Evolutionary conservation across 768 basidiomycete species (phyloP), one percentile per base, ranked within the genome.

Genomic region (Rhodotorula kratochvilovae): DNA sequence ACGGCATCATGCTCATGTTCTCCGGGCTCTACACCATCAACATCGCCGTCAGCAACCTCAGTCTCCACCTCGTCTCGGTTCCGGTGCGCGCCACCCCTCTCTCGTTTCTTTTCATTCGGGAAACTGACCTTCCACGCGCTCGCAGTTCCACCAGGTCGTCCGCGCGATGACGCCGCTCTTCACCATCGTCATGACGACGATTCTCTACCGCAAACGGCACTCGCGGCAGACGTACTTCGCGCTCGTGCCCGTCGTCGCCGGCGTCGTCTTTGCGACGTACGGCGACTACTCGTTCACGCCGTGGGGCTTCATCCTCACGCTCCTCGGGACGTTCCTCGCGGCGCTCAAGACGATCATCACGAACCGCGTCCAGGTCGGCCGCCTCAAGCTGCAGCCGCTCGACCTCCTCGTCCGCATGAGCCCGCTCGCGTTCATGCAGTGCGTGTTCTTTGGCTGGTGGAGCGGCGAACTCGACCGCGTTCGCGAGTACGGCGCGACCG

Each of bases 91-190:
- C 36, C 36, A 2, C 6, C 17, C 8, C 33, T 21, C 3, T 8
- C 42, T 7, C 23, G 17, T 21, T 2, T 33, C n/a, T n/a, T n/a
- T n/a, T n/a, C n/a, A n/a, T n/a, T n/a, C n/a, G n/a, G n/a, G n/a
- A n/a, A n/a, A 25, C 58, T 65, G 54, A 65, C 46, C 46, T n/a
- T 25, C 46, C 19, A 23, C 45, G 0, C 35, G 16, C 50, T 54
- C 17, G 0, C 72, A 96, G 92, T 96, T 99, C 78, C 96, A 98
- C 80, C 95, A 98, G 83, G 92, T 98, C 66, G 88, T 98, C 48
- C 89, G 96, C 39, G 91, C 93, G 10, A 86, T 90, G 29, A 90
- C 95, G 0, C 95, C 96, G 0, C 85, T 98, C 61, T 97, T 98
- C 82, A 94, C 91, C 33, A 88, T 96, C 76, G 62, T 88, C 48